Base-by-base conservation (phyloP, 495 filamentous ascomycete species). In the Hypoxylon rickii region DNA sequence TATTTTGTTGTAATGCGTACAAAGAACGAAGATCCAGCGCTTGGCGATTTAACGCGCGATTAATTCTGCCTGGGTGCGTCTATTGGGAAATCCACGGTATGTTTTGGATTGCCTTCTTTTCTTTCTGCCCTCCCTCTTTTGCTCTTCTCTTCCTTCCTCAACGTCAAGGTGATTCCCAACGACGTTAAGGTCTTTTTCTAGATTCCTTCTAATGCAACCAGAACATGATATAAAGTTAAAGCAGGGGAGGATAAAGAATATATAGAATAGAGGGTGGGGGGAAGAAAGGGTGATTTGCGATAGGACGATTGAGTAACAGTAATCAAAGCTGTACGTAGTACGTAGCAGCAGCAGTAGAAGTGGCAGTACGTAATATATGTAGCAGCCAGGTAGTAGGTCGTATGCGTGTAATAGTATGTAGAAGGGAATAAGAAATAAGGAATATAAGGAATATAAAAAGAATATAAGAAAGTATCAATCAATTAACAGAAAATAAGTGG, bases 1-100 rank as follows among this genome's bases (percentile, higher is more conserved):
- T 57, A 50, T 63, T 63, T 50, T 29, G 4, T 29, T 29, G 24
- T 29, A 51, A 48, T 52, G 62, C 46, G 58, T 52, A 64, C 55
- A 58, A 50, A 57, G 53, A n/a, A n/a, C n/a, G n/a, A 57, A 42
- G 36, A 16, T 38, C 32, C 46, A 59, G 68, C 68, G 68, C 68
- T 70, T 69, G 68, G 55, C 39, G 57, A 67, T 70, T 74, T 74
- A 61, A 76, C 73, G 73, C 73, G 73, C 73, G 73, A 76, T 76
- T 76, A 74, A 68, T 54, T 41, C 29, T 24, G 31, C 11, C 41
- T 50, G 32, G 44, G 52, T 72, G 69, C 69, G 71, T 70, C 68
- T 72, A 70, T 64, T 29, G 10, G 63, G 64, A 67, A 55, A 68
- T 60, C 45, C 55, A 64, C 39, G 17, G 53, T 42, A 26, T 45